phyloP scores from a whole-genome alignment of 441 rosid species.

The Pelargonium australe region DNA sequence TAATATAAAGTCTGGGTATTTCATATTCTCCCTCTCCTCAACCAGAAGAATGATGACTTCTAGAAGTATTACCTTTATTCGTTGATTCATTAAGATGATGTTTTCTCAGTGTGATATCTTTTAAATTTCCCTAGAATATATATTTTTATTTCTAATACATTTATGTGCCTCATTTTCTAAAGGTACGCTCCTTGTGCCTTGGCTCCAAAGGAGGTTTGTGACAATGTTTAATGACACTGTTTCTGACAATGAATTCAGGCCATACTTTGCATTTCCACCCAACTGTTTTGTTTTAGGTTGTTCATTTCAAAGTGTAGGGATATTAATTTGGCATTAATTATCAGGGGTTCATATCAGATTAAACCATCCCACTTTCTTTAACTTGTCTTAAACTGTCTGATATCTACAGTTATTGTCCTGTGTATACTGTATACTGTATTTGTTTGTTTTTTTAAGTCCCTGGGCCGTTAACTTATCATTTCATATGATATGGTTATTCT shows the following conservation, averaged over 20 bases:
- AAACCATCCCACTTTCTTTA: background rate
- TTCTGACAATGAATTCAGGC: background rate
- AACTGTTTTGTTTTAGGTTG: background rate
- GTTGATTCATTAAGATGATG: too few relatives aligned
- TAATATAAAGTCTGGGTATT: too few relatives aligned
- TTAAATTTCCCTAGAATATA: too few relatives aligned
- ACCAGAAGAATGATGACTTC: too few relatives aligned
- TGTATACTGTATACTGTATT: background rate
- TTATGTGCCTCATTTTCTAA: too few relatives aligned
- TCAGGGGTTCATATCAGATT: background rate
- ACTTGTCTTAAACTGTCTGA: background rate
- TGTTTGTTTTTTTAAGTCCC: slow-evolving; percentile 13
- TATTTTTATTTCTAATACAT: too few relatives aligned
- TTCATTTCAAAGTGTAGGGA: background rate
- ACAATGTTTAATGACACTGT: background rate
- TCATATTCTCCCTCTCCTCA: too few relatives aligned
- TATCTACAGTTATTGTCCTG: background rate
- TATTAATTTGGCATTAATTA: background rate
- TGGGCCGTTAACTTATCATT: slow-evolving; percentile 1
- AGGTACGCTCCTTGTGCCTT: too few relatives aligned
- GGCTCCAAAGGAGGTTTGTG: too few relatives aligned
- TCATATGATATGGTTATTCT: slow-evolving; percentile 20
- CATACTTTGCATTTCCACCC: too few relatives aligned
- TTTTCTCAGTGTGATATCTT: too few relatives aligned
- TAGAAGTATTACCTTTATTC: too few relatives aligned